These are phyloP conservation scores for Naganishia vishniacii DNA, from an alignment of 768 basidiomycete genomes.

Conservation along the genomic window DNA sequence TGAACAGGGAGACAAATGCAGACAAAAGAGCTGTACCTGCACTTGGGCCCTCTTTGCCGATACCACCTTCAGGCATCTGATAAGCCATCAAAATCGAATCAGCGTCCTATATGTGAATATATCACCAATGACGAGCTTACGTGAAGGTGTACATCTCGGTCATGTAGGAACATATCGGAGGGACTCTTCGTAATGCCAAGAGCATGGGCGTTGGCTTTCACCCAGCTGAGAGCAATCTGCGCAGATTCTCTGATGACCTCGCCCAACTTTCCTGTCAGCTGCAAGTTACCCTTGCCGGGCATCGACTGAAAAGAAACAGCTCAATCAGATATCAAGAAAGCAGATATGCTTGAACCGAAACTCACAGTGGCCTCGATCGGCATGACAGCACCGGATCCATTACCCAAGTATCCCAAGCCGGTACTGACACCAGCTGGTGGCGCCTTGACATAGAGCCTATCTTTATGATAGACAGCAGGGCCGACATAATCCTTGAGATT, in stretches of 20 bases:
- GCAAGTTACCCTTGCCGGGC: slow-evolving; percentile 89
- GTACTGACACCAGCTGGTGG: slow-evolving; percentile 92
- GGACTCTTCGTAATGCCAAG: slow-evolving; percentile 72
- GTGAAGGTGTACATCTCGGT: slow-evolving; percentile 91
- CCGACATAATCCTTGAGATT: slow-evolving; percentile 96
- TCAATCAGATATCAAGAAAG: neutral
- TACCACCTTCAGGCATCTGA: slow-evolving; percentile 45
- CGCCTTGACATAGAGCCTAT: slow-evolving; percentile 71
- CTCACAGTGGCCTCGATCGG: slow-evolving; percentile 87
- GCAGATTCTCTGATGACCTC: slow-evolving; percentile 96
- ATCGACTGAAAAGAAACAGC: slow-evolving; percentile 61
- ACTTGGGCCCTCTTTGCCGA: slow-evolving; percentile 78
- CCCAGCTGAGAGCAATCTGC: slow-evolving; percentile 89
- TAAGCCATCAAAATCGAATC: slow-evolving; percentile 4
- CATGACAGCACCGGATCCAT: slow-evolving; percentile 94
- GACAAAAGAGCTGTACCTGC: slow-evolving; percentile 90
- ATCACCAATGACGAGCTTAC: slow-evolving; percentile 45
- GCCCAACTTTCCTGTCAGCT: slow-evolving; percentile 92
- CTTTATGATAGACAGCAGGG: slow-evolving; percentile 89
- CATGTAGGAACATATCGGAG: slow-evolving; percentile 72
- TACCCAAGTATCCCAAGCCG: slow-evolving; percentile 90
- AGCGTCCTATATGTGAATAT: neutral
- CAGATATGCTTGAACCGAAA: slow-evolving; percentile 28
- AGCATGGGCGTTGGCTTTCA: slow-evolving; percentile 80
- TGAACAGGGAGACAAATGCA: slow-evolving; percentile 87